Conservation (phyloP, 371 early-diverging fungal species). For the Parasitella parasitica region DNA sequence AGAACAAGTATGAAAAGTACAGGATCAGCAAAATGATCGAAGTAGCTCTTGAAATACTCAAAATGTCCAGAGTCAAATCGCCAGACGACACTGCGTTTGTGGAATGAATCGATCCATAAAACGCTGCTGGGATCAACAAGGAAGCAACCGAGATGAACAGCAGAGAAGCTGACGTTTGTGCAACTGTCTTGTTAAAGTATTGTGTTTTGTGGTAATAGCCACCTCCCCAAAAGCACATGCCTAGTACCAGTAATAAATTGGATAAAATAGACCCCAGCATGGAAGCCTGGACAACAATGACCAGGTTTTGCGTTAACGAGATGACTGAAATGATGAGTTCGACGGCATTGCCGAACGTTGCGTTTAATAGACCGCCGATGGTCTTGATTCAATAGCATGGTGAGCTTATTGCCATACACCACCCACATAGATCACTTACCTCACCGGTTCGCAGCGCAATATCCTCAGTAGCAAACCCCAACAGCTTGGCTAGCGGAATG, state of each 20-base stretch:
- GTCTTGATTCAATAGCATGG: constrained; percentile 32
- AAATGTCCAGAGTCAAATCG: constrained; percentile 35
- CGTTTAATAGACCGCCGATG: constrained; percentile 90
- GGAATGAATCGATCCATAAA: constrained; percentile 47
- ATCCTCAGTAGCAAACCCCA: constrained; percentile 63
- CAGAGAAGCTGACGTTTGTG: constrained; percentile 79
- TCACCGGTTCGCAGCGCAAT: constrained; percentile 67
- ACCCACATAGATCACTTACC: constrained; percentile 9
- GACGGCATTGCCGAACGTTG: constrained; percentile 84
- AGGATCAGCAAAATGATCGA: constrained; percentile 72
- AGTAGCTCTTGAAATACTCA: constrained; percentile 68
- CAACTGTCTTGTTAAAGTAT: constrained; percentile 72
- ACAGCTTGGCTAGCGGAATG: constrained; percentile 77
- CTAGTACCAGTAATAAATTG: constrained; percentile 76
- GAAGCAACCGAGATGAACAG: constrained; percentile 75
- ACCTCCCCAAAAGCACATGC: constrained; percentile 81
- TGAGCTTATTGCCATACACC: neutral
- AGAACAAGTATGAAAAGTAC: constrained; percentile 73
- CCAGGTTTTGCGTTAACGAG: constrained; percentile 72
- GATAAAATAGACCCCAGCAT: constrained; percentile 87
- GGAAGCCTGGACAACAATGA: constrained; percentile 85
- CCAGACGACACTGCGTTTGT: neutral
- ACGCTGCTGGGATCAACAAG: constrained; percentile 79
- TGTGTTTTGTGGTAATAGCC: constrained; percentile 71
- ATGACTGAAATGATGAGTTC: constrained; percentile 81